Evolutionary conservation across 2,329 filamentous ascomycete genomes (phyloP).

Genomic region (Davidsoniella virescens): DNA sequence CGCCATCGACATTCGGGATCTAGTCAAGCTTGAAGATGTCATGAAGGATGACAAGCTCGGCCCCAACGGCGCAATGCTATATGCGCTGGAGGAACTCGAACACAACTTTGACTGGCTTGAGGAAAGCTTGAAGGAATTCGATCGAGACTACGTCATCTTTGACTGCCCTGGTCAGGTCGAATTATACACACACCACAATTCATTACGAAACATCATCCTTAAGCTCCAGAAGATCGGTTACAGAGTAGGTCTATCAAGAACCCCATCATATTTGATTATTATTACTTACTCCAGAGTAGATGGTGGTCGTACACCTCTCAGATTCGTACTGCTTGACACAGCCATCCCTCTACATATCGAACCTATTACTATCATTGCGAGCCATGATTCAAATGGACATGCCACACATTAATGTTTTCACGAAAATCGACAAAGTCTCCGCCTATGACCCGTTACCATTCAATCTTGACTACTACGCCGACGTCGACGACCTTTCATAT

Average conservation of each 20-base stretch:
- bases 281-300: conserved; percentile 34
- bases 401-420: conserved; percentile 86
- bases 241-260: conserved; percentile 43
- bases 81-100: conserved; percentile 88
- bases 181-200: conserved; percentile 88
- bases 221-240: conserved; percentile 81
- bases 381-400: conserved; percentile 98
- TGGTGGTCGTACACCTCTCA: conserved; percentile 83
- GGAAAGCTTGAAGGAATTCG: conserved; percentile 59
- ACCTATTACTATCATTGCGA: conserved; percentile 77
- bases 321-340: conserved; percentile 89
- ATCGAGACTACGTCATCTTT: conserved; percentile 84
- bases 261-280: background rate
- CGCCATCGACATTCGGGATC: conserved; percentile 74
- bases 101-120: conserved; percentile 88
- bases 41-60: conserved; percentile 85
- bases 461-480: conserved; percentile 93
- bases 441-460: conserved; percentile 78
- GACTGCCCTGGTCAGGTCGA: conserved; percentile 97
- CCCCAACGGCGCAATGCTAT: conserved; percentile 82
- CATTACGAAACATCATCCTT: conserved; percentile 81
- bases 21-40: conserved; percentile 84
- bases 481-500: conserved; percentile 83
- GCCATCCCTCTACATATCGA: conserved; percentile 88
- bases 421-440: conserved; percentile 89